Evolutionary conservation across 83 land plant genomes (phyloP).

Genomic region (Thuja plicata): DNA sequence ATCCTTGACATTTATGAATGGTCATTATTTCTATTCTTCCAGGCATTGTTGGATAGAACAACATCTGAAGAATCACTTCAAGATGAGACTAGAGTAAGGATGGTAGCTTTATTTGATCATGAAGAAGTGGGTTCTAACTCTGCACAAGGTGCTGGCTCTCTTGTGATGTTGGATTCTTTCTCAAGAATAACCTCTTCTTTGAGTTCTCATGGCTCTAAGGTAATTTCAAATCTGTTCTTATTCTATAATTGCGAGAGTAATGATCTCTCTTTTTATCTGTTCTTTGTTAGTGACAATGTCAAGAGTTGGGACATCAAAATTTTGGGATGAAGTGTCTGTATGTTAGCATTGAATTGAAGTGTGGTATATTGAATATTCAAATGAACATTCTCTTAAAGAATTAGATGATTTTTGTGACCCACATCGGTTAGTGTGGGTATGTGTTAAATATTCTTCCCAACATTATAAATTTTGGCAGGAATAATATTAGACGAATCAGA

Average conservation of each 20-base stretch:
- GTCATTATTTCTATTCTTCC: slow-evolving; percentile 13
- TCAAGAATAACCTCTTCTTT: slow-evolving; percentile 67
- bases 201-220: slow-evolving; percentile 46
- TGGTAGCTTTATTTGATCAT: slow-evolving; percentile 97
- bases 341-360: neutral
- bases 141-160: slow-evolving; percentile 99
- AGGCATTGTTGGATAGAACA: slow-evolving; percentile 95
- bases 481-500: neutral
- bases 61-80: slow-evolving; percentile 60
- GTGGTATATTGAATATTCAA: neutral
- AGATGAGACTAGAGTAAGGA: slow-evolving; percentile 80
- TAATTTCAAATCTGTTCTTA: slow-evolving; percentile 1
- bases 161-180: slow-evolving; percentile 87
- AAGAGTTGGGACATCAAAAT: neutral
- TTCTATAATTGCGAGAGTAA: neutral
- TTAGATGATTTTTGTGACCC: neutral
- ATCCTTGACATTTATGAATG: neutral
- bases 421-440: neutral
- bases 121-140: slow-evolving; percentile 98
- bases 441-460: neutral
- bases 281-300: neutral
- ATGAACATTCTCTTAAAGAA: neutral
- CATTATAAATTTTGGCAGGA: neutral
- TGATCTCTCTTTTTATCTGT: neutral
- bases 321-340: neutral